These are phyloP conservation scores for Pinus albicaulis DNA, from an alignment of 75 land plant species.

Conservation along the genomic window DNA sequence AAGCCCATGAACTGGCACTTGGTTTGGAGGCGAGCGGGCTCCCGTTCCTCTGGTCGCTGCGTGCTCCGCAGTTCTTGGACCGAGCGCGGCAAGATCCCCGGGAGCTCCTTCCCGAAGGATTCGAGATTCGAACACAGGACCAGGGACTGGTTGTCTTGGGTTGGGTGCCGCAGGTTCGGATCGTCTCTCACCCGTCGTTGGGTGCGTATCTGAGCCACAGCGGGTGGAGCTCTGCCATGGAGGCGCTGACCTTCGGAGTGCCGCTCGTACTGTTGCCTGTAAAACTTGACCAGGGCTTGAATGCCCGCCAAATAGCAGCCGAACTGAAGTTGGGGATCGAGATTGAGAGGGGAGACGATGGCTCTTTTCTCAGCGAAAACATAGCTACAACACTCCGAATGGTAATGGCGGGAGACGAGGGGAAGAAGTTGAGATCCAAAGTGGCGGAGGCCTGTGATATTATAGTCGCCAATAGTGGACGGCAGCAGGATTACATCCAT, in stretches of 20 bases:
- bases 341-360: not conserved
- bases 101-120: not conserved
- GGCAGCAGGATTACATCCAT: not conserved
- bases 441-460: not conserved
- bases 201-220: conserved; percentile 43
- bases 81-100: not conserved
- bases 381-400: conserved; percentile 7
- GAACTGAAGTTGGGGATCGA: conserved; percentile 26
- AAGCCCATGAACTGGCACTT: conserved; percentile 17
- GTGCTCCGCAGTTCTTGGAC: not conserved
- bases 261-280: conserved; percentile 26
- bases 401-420: conserved; percentile 18
- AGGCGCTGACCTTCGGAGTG: conserved; percentile 5
- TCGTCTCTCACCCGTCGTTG: conserved; percentile 29
- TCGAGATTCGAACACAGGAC: not conserved
- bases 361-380: conserved; percentile 8
- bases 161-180: conserved; percentile 47
- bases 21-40: conserved; percentile 26
- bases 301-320: conserved; percentile 9
- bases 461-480: not conserved
- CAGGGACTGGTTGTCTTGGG: conserved; percentile 11
- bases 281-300: conserved; percentile 17
- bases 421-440: not conserved
- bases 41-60: conserved; percentile 31
- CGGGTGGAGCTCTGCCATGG: conserved; percentile 30